phyloP scores from a whole-genome alignment of 1,139 yeast species.

The Saccharomyces hybrid region DNA sequence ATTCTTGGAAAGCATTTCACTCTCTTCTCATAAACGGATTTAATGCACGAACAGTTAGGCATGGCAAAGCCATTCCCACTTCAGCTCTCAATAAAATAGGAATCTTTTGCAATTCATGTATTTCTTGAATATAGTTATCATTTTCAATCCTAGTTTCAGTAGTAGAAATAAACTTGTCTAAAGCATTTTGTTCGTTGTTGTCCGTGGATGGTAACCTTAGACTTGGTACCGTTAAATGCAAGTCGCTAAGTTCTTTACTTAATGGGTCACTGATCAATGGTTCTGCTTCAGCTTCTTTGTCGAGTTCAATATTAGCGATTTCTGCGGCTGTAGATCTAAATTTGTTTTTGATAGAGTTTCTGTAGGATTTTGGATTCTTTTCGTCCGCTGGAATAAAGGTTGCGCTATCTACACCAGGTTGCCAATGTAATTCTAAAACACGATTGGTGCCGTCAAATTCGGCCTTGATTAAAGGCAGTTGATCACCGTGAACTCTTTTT shows the following conservation, averaged over 20 bases:
- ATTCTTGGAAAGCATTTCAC: background rate
- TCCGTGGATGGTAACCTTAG: constrained; percentile 37
- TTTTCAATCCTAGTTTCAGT: constrained; percentile 57
- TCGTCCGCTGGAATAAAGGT: constrained; percentile 87
- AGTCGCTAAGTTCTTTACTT: constrained; percentile 40
- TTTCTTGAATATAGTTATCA: constrained; percentile 63
- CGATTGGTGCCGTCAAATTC: constrained; percentile 72
- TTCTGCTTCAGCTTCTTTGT: constrained; percentile 18
- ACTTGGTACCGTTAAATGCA: constrained; percentile 49
- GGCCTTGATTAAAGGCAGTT: constrained; percentile 83
- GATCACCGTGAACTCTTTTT: constrained; percentile 96
- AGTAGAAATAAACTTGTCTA: constrained; percentile 50
- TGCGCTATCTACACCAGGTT: constrained; percentile 82
- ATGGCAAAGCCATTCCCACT: constrained; percentile 90
- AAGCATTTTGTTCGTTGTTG: constrained; percentile 31
- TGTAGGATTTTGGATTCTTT: constrained; percentile 62
- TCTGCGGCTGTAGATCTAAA: constrained; percentile 62
- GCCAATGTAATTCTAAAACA: constrained; percentile 82
- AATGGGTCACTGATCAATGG: constrained; percentile 37
- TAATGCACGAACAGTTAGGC: constrained; percentile 85
- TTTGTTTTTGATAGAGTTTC: constrained; percentile 71
- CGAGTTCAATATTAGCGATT: constrained; percentile 47
- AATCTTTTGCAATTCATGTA: constrained; percentile 65
- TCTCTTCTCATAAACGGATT: constrained; percentile 57
- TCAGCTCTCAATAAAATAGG: constrained; percentile 88